A percentile compares a stretch with the other conserved stretches of the same genome.
These are phyloP conservation scores for Scorias spongiosa DNA, from an alignment of 2,329 filamentous ascomycete genomes.

Conservation along the genomic window DNA sequence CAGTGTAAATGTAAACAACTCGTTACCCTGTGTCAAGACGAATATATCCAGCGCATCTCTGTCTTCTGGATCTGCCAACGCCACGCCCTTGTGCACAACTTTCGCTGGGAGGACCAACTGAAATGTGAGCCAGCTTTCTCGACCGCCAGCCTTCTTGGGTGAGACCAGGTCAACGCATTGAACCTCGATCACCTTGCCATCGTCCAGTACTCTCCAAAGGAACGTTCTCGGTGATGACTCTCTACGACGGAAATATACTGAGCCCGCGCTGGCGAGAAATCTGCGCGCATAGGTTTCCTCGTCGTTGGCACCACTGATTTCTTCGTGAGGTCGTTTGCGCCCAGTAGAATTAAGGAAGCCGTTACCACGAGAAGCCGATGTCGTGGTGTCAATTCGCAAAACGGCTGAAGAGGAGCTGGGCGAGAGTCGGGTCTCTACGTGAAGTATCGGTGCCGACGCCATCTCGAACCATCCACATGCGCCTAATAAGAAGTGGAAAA, in stretches of 20 bases:
- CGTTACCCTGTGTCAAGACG: constrained; percentile 61
- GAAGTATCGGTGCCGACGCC: background rate
- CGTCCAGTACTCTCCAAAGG: constrained; percentile 77
- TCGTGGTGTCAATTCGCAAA: constrained; percentile 48
- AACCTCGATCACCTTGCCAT: constrained; percentile 65
- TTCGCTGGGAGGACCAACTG: constrained; percentile 69
- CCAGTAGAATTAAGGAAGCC: constrained; percentile 23
- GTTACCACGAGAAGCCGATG: constrained; percentile 37
- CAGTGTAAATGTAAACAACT: constrained; percentile 71
- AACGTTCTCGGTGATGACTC: constrained; percentile 69
- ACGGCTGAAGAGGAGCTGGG: constrained; percentile 34
- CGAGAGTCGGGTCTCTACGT: constrained; percentile 1
- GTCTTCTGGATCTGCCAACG: constrained; percentile 63
- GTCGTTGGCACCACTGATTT: constrained; percentile 37
- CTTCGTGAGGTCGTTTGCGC: constrained; percentile 22
- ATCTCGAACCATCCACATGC: background rate
- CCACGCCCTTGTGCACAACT: constrained; percentile 64
- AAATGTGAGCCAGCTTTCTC: constrained; percentile 47
- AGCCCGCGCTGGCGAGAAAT: constrained; percentile 62
- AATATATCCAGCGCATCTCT: constrained; percentile 67
- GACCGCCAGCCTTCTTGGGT: constrained; percentile 29
- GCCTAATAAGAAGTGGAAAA: too few species aligned
- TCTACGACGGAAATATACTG: constrained; percentile 69
- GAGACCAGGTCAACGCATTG: constrained; percentile 67
- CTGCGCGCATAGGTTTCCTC: constrained; percentile 58